Evolutionary conservation across 257 asterid genomes (phyloP), one percentile per base, ranked within the genome.

Genomic region (Fraxinus cuspidata): DNA sequence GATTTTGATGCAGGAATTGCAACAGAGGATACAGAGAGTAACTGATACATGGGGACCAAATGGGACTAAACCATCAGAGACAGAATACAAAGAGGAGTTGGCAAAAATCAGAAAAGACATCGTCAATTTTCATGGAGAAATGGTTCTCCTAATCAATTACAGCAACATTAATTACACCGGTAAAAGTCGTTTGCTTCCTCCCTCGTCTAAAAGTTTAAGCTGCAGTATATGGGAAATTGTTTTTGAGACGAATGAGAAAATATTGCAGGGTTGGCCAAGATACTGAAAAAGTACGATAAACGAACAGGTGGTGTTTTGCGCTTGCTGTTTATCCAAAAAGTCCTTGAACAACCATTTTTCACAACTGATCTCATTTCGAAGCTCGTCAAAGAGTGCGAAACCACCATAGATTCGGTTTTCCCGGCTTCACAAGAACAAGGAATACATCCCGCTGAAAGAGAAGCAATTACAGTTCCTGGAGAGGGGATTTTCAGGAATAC

Each of bases 51-150:
- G 82, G 82, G 89, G 92, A 13, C 82, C 85, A 38, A 86, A 83
- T 72, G 89, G 89, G 75, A 78, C 70, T 34, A 76, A 86, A 5
- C 79, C 92, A 77, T 85, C 93, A 7, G 88, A 85, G 13, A 27
- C 72, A 13, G 89, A 85, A 44, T 86, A 77, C 87, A 89, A 53
- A 76, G 88, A 86, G 72, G 92, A 90, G 74, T 88, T 92, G 87
- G 81, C 81, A 19, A 85, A 84, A 23, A 89, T 96, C 66, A 86
- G 97, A 84, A 93, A 88, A 85, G 94, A 92, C 70, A 92, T 93
- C 12, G 97, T 96, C 71, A 86, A 96, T 83, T 96, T 96, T 73
- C 99, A 96, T 66, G 99, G 99, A 34, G 99, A 93, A 85, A 96
- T 96, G 98, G 96, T 96, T 35, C 96, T 93, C 27, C 82, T 96